Conservation (phyloP, 2,329 filamentous ascomycete genomes). For the Paracamarosporium sp. region DNA sequence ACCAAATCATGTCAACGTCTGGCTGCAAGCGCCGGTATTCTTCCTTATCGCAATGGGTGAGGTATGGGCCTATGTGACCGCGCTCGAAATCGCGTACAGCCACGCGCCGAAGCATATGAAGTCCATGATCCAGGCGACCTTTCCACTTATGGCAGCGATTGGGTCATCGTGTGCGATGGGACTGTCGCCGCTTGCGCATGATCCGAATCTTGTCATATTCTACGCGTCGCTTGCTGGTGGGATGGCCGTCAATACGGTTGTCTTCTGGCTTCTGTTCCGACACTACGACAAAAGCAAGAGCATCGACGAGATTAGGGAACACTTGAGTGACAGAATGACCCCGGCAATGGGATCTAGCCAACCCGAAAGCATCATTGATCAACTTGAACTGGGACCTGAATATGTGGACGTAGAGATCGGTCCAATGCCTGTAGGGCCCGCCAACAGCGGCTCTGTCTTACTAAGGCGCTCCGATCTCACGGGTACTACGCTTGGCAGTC, state of each 20-base stretch:
- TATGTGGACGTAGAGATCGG: neutral
- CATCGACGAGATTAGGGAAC: neutral
- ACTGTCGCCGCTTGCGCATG: constrained; percentile 35
- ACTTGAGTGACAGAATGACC: neutral
- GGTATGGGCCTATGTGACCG: constrained; percentile 52
- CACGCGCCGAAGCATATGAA: constrained; percentile 53
- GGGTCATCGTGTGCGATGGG: constrained; percentile 41
- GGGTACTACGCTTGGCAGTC: neutral
- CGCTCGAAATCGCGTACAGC: constrained; percentile 53
- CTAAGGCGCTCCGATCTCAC: neutral
- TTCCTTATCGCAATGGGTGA: constrained; percentile 50
- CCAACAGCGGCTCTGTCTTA: neutral
- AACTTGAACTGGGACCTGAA: neutral
- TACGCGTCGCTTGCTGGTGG: constrained; percentile 22
- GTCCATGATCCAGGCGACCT: constrained; percentile 44
- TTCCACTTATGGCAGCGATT: constrained; percentile 38
- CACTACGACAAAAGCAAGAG: neutral
- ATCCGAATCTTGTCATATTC: constrained; percentile 37
- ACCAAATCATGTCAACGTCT: constrained; percentile 42
- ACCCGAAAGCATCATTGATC: neutral
- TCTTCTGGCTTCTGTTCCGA: constrained; percentile 4
- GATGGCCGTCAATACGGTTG: neutral
- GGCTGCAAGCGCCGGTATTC: constrained; percentile 50
- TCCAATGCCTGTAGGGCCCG: neutral
- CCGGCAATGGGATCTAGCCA: neutral